These are phyloP conservation scores for Parsonsia alboflavescens DNA, from an alignment of 257 asterid species.

Conservation along the genomic window DNA sequence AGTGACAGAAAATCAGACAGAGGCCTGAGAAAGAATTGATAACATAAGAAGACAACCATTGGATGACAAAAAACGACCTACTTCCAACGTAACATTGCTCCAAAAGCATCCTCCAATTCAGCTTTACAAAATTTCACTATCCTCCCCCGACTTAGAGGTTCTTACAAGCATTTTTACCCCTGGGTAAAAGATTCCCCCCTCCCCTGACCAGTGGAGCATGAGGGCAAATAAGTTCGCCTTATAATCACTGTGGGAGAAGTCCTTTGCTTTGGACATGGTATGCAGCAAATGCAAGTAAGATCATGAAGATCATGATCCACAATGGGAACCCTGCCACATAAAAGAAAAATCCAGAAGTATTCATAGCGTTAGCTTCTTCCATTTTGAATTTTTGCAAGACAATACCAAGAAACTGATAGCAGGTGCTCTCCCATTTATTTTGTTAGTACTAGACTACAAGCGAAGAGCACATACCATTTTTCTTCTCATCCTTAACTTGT, in stretches of 20 bases:
- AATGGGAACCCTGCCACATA: slow-evolving; percentile 46
- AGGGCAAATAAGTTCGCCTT: neutral
- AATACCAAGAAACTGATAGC: neutral
- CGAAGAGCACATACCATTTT: slow-evolving; percentile 38
- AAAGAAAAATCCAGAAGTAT: neutral
- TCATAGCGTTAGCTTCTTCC: neutral
- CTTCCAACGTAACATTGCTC: neutral
- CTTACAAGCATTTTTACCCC: neutral
- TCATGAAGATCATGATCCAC: slow-evolving; percentile 54
- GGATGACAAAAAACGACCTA: too few species aligned
- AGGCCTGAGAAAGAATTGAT: too few species aligned
- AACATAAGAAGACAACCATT: too few species aligned
- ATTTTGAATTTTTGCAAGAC: neutral
- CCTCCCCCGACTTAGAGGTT: neutral
- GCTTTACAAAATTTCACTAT: neutral
- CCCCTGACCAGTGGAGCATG: too few species aligned
- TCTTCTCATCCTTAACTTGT: slow-evolving; percentile 47
- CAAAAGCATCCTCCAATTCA: too few species aligned
- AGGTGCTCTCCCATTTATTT: neutral
- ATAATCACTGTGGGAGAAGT: slow-evolving; percentile 24
- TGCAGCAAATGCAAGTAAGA: slow-evolving; percentile 52
- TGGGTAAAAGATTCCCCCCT: too few species aligned
- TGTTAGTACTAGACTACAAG: neutral
- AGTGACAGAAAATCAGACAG: too few species aligned
- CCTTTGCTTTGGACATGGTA: slow-evolving; percentile 38